Evolutionary conservation across 164 flowering plant species (phyloP).

Genomic region (Chimonanthus salicifolius): DNA sequence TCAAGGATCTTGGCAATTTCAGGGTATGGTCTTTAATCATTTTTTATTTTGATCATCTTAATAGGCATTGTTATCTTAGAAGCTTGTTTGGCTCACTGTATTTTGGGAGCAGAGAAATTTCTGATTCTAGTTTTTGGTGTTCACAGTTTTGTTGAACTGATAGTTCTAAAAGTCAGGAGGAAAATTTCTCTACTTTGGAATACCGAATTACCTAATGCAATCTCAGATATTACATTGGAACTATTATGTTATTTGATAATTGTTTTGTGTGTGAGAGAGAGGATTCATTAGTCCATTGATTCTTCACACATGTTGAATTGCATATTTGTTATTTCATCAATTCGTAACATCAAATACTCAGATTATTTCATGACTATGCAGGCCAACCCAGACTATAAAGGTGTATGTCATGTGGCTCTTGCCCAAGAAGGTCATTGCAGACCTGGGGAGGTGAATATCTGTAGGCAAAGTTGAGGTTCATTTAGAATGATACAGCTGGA

Average conservation of each 20-base stretch:
- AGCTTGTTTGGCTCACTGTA: background rate
- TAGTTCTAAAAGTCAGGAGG: background rate
- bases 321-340: background rate
- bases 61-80: background rate
- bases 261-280: too few relatives aligned
- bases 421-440: constrained; percentile 99
- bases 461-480: background rate
- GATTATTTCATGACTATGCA: constrained; percentile 20
- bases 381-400: constrained; percentile 98
- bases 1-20: constrained; percentile 81
- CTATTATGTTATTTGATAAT: too few relatives aligned
- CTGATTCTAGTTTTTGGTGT: constrained; percentile 28
- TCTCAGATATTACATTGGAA: too few relatives aligned
- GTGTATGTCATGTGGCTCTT: constrained; percentile 96
- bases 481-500: background rate
- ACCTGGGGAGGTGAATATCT: constrained; percentile 83
- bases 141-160: background rate
- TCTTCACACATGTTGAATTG: background rate
- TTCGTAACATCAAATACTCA: background rate
- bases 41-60: background rate
- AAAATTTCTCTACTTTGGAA: too few relatives aligned
- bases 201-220: too few relatives aligned
- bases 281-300: background rate
- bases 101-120: background rate
- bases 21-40: constrained; percentile 35